These are phyloP conservation scores for Verticillium zaregamsianum DNA, from an alignment of 2,329 filamentous ascomycete genomes.

Conservation along the genomic window DNA sequence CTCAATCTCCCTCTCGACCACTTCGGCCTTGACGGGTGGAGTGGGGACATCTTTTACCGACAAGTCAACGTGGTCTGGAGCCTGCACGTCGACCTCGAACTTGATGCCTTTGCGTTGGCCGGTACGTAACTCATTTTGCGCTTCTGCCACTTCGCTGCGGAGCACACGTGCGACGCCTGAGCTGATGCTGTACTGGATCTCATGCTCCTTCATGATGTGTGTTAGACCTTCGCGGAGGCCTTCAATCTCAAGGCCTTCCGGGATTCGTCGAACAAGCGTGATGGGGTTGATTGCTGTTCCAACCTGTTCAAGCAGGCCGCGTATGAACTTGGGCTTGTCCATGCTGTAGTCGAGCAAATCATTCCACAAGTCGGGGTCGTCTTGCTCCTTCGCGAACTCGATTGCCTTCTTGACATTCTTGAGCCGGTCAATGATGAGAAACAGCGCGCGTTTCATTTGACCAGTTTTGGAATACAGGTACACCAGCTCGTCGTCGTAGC, in stretches of 20 bases:
- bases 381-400: constrained; percentile 87
- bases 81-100: constrained; percentile 66
- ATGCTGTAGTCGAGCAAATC: constrained; percentile 93
- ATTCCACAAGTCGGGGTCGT: constrained; percentile 90
- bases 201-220: constrained; percentile 91
- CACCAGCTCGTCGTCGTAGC: constrained; percentile 89
- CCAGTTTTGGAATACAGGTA: constrained; percentile 94
- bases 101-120: constrained; percentile 84
- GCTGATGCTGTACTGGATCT: constrained; percentile 90
- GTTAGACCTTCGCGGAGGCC: constrained; percentile 83
- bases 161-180: constrained; percentile 84
- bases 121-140: constrained; percentile 74
- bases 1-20: constrained; percentile 6
- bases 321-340: constrained; percentile 95
- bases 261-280: constrained; percentile 82
- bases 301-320: constrained; percentile 85
- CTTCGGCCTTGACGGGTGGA: constrained; percentile 5
- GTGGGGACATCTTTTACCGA: constrained; percentile 32
- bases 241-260: constrained; percentile 87
- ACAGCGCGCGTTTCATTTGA: constrained; percentile 85
- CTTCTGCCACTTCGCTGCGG: constrained; percentile 78
- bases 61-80: constrained; percentile 37
- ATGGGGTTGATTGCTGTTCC: constrained; percentile 93
- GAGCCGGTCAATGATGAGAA: constrained; percentile 90
- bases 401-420: constrained; percentile 91